Evolutionary conservation across 805 yeast genomes (phyloP).

Genomic region (Wickerhamiella cacticola): DNA sequence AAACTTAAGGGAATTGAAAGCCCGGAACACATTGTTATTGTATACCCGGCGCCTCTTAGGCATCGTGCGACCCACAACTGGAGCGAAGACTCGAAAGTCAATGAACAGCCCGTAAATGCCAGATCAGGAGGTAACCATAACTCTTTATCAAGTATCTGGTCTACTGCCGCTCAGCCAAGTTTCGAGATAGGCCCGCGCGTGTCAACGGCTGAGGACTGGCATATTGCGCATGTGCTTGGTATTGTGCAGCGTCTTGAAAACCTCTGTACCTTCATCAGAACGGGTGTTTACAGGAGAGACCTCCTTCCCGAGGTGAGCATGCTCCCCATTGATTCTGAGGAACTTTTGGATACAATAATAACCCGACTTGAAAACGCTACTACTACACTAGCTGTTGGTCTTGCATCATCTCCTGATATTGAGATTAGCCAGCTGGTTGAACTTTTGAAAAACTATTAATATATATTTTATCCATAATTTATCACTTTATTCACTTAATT

Average conservation of each 20-base stretch:
- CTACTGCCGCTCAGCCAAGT: not conserved
- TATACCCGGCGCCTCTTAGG: constrained; percentile 55
- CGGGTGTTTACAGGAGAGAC: not conserved
- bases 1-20: constrained; percentile 90
- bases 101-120: not conserved
- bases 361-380: constrained; percentile 58
- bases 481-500: not conserved
- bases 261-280: not conserved
- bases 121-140: not conserved
- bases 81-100: constrained; percentile 13
- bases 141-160: constrained; percentile 1
- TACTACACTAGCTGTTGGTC: constrained; percentile 35
- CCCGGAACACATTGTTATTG: constrained; percentile 72
- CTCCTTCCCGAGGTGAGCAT: not conserved
- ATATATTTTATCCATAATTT: constrained; percentile 2
- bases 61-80: constrained; percentile 35
- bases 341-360: constrained; percentile 48
- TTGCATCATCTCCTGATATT: constrained; percentile 17
- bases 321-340: not conserved
- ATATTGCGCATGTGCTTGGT: not conserved
- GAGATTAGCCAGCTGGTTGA: not conserved
- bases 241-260: not conserved
- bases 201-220: not conserved
- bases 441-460: not conserved
- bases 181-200: not conserved